A percentile compares a stretch with the other conserved stretches of the same genome.
These are phyloP conservation scores for Neopestalotiopsis rosae DNA, from an alignment of 2,329 filamentous ascomycete species.

Conservation along the genomic window DNA sequence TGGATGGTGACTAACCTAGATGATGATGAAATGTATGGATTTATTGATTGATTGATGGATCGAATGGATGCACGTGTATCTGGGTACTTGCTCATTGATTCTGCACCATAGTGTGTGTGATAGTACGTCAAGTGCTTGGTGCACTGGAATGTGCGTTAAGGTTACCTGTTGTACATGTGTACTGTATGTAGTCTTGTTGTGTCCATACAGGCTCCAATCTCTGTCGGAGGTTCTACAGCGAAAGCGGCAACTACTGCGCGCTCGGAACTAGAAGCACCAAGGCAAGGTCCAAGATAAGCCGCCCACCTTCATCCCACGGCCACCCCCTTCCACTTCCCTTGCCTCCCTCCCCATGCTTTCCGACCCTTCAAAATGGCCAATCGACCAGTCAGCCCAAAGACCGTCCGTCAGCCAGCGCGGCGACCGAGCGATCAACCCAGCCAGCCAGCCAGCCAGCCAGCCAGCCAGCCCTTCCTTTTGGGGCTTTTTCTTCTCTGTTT, in stretches of 20 bases:
- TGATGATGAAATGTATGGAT: too few species aligned
- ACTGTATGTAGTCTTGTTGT: too few species aligned
- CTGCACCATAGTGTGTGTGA: too few species aligned
- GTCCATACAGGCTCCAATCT: not conserved
- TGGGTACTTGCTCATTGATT: too few species aligned
- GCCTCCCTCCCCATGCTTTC: not conserved
- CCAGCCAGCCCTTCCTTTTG: not conserved
- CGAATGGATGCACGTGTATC: too few species aligned
- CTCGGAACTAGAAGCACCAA: not conserved
- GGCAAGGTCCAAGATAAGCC: slow-evolving; percentile 11
- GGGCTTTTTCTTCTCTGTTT: not conserved
- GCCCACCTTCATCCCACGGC: not conserved
- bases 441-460: not conserved
- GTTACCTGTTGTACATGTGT: too few species aligned
- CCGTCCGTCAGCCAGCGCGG: too few species aligned
- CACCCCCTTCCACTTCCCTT: not conserved
- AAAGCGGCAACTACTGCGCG: slow-evolving; percentile 13
- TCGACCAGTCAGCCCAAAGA: not conserved
- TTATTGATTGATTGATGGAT: too few species aligned
- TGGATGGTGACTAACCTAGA: too few species aligned
- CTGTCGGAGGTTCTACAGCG: not conserved
- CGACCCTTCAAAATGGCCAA: not conserved
- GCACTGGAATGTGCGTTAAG: too few species aligned
- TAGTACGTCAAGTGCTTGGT: too few species aligned
- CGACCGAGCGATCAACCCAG: not conserved